phyloP scores from a whole-genome alignment of 2,329 filamentous ascomycete genomes.

The Phialophora expanda region DNA sequence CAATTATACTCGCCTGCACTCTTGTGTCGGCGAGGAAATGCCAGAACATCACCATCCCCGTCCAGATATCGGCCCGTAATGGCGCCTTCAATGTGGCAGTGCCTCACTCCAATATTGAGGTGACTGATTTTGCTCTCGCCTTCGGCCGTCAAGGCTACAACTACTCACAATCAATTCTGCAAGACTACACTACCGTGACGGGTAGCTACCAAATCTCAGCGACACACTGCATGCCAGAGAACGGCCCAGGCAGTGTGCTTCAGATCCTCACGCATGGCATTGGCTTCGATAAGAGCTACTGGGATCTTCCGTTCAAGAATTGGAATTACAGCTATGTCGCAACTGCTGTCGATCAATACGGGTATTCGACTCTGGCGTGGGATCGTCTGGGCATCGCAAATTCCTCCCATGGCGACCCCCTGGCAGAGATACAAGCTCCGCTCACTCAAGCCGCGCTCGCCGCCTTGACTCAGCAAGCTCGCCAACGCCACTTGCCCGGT shows the following conservation, averaged over 20 bases:
- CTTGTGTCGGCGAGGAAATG: constrained; percentile 45
- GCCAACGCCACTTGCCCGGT: constrained; percentile 27
- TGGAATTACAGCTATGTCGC: constrained; percentile 69
- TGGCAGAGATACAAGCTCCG: constrained; percentile 64
- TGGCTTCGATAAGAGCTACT: constrained; percentile 56
- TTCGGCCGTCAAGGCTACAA: constrained; percentile 54
- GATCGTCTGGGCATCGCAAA: constrained; percentile 67
- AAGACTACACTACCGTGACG: constrained; percentile 57
- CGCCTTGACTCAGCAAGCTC: constrained; percentile 56
- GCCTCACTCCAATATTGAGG: constrained; percentile 61
- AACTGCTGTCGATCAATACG: constrained; percentile 58
- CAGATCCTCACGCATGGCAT: constrained; percentile 50
- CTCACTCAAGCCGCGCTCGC: constrained; percentile 65
- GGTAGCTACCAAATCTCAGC: constrained; percentile 64
- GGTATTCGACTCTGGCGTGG: constrained; percentile 65
- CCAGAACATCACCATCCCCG: constrained; percentile 61
- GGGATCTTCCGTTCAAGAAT: constrained; percentile 63
- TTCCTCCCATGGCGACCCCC: constrained; percentile 63
- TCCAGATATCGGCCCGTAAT: constrained; percentile 61
- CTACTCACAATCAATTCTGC: constrained; percentile 52
- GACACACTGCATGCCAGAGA: constrained; percentile 65
- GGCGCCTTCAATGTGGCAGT: constrained; percentile 58
- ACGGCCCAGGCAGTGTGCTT: constrained; percentile 41
- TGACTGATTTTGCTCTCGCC: constrained; percentile 61
- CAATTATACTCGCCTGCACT: background rate